Conservation (phyloP, 805 yeast genomes). For the Candida broadrunensis region DNA sequence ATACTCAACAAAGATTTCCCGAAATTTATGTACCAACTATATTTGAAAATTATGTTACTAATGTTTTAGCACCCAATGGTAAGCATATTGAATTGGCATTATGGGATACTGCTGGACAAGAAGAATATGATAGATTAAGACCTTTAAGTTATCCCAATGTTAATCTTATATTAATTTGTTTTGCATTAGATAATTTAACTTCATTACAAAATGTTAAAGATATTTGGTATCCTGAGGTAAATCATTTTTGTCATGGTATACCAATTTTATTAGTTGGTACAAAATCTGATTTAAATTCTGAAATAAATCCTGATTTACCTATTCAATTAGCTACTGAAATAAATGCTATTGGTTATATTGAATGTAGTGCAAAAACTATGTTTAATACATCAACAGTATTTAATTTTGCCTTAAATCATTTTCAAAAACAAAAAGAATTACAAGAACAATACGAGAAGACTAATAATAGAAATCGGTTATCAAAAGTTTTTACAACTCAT, state of each 20-base stretch:
- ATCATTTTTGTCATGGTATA: conserved; percentile 75
- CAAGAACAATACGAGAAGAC: conserved; percentile 37
- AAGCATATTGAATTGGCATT: conserved; percentile 72
- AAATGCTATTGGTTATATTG: conserved; percentile 70
- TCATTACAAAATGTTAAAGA: conserved; percentile 73
- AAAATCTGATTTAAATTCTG: conserved; percentile 57
- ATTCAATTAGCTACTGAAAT: conserved; percentile 53
- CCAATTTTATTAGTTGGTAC: conserved; percentile 83
- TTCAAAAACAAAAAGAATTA: conserved; percentile 33
- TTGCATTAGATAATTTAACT: conserved; percentile 59
- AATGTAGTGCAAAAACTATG: conserved; percentile 75
- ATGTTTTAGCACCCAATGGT: conserved; percentile 67
- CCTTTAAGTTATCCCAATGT: conserved; percentile 80
- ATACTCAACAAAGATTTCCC: conserved; percentile 69
- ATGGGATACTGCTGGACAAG: conserved; percentile 93
- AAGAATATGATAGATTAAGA: conserved; percentile 76
- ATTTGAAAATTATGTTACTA: conserved; percentile 73
- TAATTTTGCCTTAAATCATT: conserved; percentile 51
- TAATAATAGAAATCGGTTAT: conserved; percentile 25
- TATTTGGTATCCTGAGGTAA: conserved; percentile 85
- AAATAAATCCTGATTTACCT: conserved; percentile 46
- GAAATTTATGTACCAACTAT: conserved; percentile 76
- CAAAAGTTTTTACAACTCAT: conserved; percentile 29
- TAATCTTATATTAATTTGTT: conserved; percentile 72
- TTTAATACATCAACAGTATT: conserved; percentile 68